phyloP scores from a whole-genome alignment of 768 basidiomycete genomes.

The Leucocoprinus sp. region DNA sequence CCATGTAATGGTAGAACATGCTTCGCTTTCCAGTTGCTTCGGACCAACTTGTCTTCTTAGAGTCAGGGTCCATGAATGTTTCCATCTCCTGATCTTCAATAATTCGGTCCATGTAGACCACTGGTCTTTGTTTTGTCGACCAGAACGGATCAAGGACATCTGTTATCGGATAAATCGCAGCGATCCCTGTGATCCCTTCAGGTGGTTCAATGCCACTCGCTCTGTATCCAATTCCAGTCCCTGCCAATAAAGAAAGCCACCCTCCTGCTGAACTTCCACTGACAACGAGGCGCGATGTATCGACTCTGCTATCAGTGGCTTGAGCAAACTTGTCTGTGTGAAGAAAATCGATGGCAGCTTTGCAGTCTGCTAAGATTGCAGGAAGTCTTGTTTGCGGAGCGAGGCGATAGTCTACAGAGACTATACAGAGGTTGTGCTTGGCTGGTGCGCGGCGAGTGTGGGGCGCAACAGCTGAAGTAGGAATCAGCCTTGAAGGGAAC shows the following conservation, averaged over 20 bases:
- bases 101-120: conserved; percentile 25
- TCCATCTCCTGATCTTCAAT: conserved; percentile 23
- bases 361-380: conserved; percentile 26
- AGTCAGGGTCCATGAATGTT: conserved; percentile 22
- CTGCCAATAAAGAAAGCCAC: conserved; percentile 27
- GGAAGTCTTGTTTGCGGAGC: conserved; percentile 30
- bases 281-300: conserved; percentile 22
- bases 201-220: conserved; percentile 25
- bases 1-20: conserved; percentile 31
- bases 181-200: conserved; percentile 22
- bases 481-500: background rate
- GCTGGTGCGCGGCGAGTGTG: conserved; percentile 26
- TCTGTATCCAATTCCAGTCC: conserved; percentile 27
- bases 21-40: conserved; percentile 19
- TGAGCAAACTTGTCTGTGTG: conserved; percentile 19
- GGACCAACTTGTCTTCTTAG: conserved; percentile 18
- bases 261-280: conserved; percentile 34
- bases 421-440: conserved; percentile 23
- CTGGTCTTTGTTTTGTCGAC: conserved; percentile 26
- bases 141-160: conserved; percentile 30
- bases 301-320: conserved; percentile 22
- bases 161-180: conserved; percentile 30
- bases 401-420: conserved; percentile 29
- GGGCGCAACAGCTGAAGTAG: conserved; percentile 20
- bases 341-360: conserved; percentile 26